A percentile compares a stretch with the other conserved stretches of the same genome.
Evolutionary conservation across 768 basidiomycete genomes (phyloP).

Genomic region (Boletellus ananas): DNA sequence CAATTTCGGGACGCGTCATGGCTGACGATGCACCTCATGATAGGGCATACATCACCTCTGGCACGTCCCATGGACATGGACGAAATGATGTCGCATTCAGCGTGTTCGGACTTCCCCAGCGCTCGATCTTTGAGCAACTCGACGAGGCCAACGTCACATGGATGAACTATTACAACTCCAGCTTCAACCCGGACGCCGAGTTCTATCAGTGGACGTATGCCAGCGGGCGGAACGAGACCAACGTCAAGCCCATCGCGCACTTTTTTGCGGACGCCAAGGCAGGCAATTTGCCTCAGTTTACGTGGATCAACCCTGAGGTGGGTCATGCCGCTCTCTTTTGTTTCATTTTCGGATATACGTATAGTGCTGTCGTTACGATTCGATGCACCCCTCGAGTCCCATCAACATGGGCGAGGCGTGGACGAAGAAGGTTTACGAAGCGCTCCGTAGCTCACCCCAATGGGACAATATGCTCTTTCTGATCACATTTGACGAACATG

Average conservation of each 20-base stretch:
- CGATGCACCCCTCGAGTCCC: slow-evolving; percentile 27
- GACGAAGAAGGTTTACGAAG: slow-evolving; percentile 23
- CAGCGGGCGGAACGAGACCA: slow-evolving; percentile 13
- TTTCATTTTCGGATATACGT: too few species aligned
- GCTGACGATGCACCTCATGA: too few species aligned
- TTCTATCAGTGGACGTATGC: slow-evolving; percentile 21
- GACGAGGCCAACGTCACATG: slow-evolving; percentile 24
- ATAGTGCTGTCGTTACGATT: slow-evolving; percentile 23
- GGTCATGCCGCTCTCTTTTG: too few species aligned
- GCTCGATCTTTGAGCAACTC: slow-evolving; percentile 27
- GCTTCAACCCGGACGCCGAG: slow-evolving; percentile 23
- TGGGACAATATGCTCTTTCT: slow-evolving; percentile 21
- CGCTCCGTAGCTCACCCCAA: slow-evolving; percentile 22
- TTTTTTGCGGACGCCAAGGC: slow-evolving; percentile 22
- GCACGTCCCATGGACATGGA: slow-evolving; percentile 26
- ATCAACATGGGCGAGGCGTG: slow-evolving; percentile 25
- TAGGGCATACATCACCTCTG: slow-evolving; percentile 26
- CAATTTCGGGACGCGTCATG: too few species aligned
- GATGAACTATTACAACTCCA: slow-evolving; percentile 27
- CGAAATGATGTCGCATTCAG: slow-evolving; percentile 13
- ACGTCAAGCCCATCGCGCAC: slow-evolving; percentile 14
- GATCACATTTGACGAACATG: slow-evolving; percentile 26
- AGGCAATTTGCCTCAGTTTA: slow-evolving; percentile 24
- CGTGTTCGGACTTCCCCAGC: slow-evolving; percentile 21
- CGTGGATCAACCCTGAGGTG: slow-evolving; percentile 28